Evolutionary conservation across 371 early-diverging fungal genomes (phyloP), one percentile per base, ranked within the genome.

Genomic region (Haplosporangium sp.): DNA sequence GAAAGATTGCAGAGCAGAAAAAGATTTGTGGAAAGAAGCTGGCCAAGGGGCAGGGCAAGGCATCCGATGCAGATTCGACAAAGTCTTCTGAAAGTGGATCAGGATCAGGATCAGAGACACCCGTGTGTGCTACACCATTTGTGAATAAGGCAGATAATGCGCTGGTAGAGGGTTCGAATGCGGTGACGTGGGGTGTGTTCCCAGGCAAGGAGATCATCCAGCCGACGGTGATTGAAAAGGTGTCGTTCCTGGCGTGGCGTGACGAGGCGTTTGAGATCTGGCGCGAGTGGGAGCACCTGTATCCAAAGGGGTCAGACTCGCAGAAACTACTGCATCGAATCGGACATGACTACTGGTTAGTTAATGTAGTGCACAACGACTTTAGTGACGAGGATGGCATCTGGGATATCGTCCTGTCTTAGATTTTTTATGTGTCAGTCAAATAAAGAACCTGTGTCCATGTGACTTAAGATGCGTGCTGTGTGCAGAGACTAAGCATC

Each of bases 101-200:
- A 9, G 46, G 48, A 5, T n/a, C 60, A 16, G 21, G 38, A 29
- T 29, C 29, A 21, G 65, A 64, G 46, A 57, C 62, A 1, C 80
- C 80, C 14, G 69, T 68, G 14, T 79, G 80, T 37, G 80, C 43
- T 6, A 65, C 68, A 12, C 63, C 79, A 0, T 81, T 67, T 55
- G 9, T 59, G 8, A 71, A 41, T 81, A 85, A 69, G 69, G 57
- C 36, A 21, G 67, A 58, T 41, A 85, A 82, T n/a, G 83, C 52
- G 50, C 83, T 80, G 58, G 82, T 79, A 7, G 73, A 79, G 50
- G 62, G 57, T 0, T 85, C 90, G n/a, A 96, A 95, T 65, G 96
- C 95, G 2, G 92, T 98, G 16, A 96, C 98, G 1, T 98, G 98
- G 98, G 98, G 98, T 50, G 97, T 97, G 23, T 98, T 98, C 81